phyloP scores from a whole-genome alignment of 352 stramenopile species.

The Pythium sukuiense region DNA sequence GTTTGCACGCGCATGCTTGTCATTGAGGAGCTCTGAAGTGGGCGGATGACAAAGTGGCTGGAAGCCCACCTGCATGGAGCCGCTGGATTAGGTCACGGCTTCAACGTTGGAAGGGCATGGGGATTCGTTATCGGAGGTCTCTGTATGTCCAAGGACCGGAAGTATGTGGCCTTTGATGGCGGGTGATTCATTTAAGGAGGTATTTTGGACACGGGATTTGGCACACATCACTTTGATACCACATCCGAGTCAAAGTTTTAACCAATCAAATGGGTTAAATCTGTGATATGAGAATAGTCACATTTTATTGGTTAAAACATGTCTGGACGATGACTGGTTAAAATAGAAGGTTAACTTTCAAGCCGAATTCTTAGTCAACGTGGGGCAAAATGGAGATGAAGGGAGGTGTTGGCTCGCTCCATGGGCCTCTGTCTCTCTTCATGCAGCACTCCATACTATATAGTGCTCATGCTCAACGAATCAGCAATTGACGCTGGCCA shows the following conservation, averaged over 20 bases:
- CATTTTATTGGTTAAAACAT: conserved; percentile 5
- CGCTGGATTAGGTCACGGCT: conserved; percentile 4
- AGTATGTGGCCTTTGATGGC: neutral
- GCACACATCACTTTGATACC: neutral
- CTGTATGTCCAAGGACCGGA: neutral
- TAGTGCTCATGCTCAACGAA: neutral
- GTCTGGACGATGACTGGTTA: conserved; percentile 10
- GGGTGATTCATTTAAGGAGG: neutral
- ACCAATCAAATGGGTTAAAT: too few relatives aligned
- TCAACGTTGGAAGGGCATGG: conserved; percentile 2
- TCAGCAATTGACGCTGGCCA: neutral
- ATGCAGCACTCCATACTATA: neutral
- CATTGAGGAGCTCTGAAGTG: neutral
- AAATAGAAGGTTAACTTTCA: conserved; percentile 18
- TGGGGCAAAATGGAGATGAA: neutral
- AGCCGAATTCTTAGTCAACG: too few relatives aligned
- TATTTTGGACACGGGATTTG: neutral
- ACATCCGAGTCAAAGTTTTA: too few relatives aligned
- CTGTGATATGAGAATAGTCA: too few relatives aligned
- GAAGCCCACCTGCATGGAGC: neutral
- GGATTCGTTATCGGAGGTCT: neutral
- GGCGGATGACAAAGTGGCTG: neutral
- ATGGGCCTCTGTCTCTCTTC: neutral
- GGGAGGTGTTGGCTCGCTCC: neutral
- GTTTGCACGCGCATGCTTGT: conserved; percentile 31